phyloP scores from a whole-genome alignment of 2,329 filamentous ascomycete genomes.

The Cladosporium halotolerans region DNA sequence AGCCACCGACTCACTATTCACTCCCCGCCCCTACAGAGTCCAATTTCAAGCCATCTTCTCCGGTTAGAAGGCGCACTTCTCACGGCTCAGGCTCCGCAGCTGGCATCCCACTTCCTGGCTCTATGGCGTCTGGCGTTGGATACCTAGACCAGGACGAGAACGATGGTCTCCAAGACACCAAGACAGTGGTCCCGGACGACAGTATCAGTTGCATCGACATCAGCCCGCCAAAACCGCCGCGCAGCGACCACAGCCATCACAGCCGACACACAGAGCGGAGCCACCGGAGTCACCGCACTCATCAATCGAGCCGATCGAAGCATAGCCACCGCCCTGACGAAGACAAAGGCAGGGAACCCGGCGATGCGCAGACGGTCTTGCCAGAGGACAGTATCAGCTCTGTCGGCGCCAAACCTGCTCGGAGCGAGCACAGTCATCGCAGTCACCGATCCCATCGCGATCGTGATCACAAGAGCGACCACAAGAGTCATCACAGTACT shows the following conservation, averaged over 20 bases:
- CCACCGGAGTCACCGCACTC: background rate
- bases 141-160: conserved; percentile 22
- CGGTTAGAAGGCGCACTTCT: background rate
- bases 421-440: conserved; percentile 9
- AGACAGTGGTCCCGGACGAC: conserved; percentile 44
- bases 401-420: conserved; percentile 16
- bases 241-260: conserved; percentile 6
- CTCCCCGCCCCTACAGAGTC: conserved; percentile 3
- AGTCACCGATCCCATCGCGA: background rate
- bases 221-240: background rate
- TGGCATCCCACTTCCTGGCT: conserved; percentile 15
- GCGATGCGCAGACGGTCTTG: conserved; percentile 40
- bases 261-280: conserved; percentile 5
- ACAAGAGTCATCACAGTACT: background rate
- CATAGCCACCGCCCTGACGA: conserved; percentile 5
- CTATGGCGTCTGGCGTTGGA: conserved; percentile 12
- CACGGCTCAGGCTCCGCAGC: conserved; percentile 3
- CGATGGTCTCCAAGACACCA: conserved; percentile 36
- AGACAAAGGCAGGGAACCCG: conserved; percentile 32
- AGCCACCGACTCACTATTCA: conserved; percentile 13
- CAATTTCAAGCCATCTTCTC: background rate
- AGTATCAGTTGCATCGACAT: conserved; percentile 39
- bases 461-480: background rate
- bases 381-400: conserved; percentile 46
- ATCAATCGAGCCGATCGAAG: conserved; percentile 3